These are phyloP conservation scores for Suillus alpinus DNA, from an alignment of 768 basidiomycete genomes.

Conservation along the genomic window DNA sequence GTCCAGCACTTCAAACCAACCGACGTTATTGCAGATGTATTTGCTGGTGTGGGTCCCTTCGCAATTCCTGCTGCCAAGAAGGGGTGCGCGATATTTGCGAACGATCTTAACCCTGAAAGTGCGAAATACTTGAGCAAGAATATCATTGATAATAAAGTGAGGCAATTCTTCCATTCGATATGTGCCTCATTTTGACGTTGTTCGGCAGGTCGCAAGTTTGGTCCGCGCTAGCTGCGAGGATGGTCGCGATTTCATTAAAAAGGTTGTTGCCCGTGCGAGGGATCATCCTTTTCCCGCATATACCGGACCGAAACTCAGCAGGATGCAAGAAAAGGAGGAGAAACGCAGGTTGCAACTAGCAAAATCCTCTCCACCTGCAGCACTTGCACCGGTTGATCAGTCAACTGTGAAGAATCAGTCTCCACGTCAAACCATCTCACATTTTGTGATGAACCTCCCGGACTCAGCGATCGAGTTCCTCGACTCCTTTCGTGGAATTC, in stretches of 20 bases:
- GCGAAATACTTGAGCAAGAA: constrained; percentile 75
- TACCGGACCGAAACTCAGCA: constrained; percentile 38
- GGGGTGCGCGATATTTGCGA: constrained; percentile 85
- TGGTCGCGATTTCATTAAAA: constrained; percentile 80
- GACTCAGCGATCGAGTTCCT: constrained; percentile 89
- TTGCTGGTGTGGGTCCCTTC: constrained; percentile 98
- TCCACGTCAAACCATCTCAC: constrained; percentile 60
- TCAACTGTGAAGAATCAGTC: constrained; percentile 17
- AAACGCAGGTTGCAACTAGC: constrained; percentile 29
- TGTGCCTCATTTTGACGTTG: constrained; percentile 5
- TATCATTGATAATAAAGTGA: constrained; percentile 71
- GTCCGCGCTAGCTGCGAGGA: constrained; percentile 80
- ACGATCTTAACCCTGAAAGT: constrained; percentile 92
- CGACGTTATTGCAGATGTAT: constrained; percentile 88
- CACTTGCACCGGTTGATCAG: constrained; percentile 3
- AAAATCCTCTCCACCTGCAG: background rate
- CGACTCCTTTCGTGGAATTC: constrained; percentile 78
- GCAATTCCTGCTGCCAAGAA: constrained; percentile 91
- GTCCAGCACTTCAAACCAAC: constrained; percentile 68
- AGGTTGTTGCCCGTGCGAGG: constrained; percentile 49
- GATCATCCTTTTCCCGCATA: constrained; percentile 67
- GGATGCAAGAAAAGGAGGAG: constrained; percentile 41
- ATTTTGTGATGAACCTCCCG: constrained; percentile 98
- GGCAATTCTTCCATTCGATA: constrained; percentile 17
- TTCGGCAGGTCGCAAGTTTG: constrained; percentile 54